Evolutionary conservation across 2,329 filamentous ascomycete species (phyloP).

Genomic region (Mollisiaceae sp.): DNA sequence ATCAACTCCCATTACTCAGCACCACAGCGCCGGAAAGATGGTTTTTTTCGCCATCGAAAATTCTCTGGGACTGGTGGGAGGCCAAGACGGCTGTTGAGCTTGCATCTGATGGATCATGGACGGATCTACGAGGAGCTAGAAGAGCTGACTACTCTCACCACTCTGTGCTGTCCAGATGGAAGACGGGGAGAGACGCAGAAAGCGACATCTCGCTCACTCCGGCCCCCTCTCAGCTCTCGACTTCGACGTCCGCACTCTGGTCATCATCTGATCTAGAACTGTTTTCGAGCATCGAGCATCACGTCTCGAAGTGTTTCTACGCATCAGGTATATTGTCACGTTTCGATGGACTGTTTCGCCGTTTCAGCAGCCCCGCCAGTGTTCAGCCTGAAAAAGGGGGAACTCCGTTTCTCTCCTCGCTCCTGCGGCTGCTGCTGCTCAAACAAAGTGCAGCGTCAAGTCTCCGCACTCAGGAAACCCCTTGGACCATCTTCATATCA

Average conservation of each 20-base stretch:
- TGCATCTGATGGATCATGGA: constrained; percentile 3
- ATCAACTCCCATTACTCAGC: constrained; percentile 6
- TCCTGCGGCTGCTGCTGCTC: not conserved
- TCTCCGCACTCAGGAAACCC: not conserved
- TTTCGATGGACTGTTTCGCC: not conserved
- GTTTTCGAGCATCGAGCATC: constrained; percentile 3
- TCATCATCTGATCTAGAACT: not conserved
- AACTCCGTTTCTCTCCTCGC: not conserved
- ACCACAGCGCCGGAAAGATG: not conserved
- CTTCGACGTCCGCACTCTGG: not conserved
- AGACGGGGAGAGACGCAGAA: not conserved
- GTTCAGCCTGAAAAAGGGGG: constrained; percentile 4
- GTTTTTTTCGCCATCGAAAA: not conserved
- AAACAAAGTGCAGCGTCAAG: constrained; percentile 5
- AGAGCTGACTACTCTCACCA: constrained; percentile 5
- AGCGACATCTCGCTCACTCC: not conserved
- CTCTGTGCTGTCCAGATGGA: no score
- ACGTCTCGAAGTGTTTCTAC: constrained; percentile 4
- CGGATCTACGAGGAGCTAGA: constrained; percentile 3
- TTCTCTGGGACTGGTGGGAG: not conserved
- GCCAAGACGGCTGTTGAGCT: not conserved
- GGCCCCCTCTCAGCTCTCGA: not conserved
- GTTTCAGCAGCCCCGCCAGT: not conserved
- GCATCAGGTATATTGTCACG: constrained; percentile 9
- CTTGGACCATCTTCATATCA: constrained; percentile 5